These are phyloP conservation scores for Cucurbita moschata DNA, from an alignment of 306 rosid genomes.

Conservation along the genomic window DNA sequence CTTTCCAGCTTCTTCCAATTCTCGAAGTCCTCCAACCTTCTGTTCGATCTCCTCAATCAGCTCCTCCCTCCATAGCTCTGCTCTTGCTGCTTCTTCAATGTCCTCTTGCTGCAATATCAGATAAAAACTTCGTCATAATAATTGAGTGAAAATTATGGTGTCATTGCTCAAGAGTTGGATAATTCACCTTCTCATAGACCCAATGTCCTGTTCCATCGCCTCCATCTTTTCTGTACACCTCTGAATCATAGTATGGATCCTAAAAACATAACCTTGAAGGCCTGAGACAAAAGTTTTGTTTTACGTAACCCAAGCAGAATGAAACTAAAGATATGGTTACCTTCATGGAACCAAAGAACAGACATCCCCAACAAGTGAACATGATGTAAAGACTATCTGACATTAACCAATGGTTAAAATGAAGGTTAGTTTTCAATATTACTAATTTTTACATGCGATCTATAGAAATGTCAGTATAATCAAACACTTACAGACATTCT, in stretches of 20 bases:
- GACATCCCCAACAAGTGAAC: slow-evolving; percentile 88
- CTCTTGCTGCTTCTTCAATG: slow-evolving; percentile 65
- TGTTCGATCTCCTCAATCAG: slow-evolving; percentile 80
- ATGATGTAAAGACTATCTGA: slow-evolving; percentile 36
- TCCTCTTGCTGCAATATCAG: slow-evolving; percentile 51
- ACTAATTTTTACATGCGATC: neutral
- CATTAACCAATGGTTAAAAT: neutral
- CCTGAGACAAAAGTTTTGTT: neutral
- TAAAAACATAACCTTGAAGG: slow-evolving; percentile 9
- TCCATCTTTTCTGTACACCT: slow-evolving; percentile 69
- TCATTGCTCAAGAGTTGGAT: neutral
- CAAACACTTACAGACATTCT: slow-evolving; percentile 59
- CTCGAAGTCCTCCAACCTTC: slow-evolving; percentile 66
- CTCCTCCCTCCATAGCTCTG: slow-evolving; percentile 72
- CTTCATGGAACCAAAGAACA: slow-evolving; percentile 88
- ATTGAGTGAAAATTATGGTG: neutral
- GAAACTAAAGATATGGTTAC: neutral
- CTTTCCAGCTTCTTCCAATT: slow-evolving; percentile 61
- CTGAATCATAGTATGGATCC: slow-evolving; percentile 90
- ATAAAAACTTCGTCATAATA: neutral
- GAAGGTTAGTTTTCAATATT: neutral
- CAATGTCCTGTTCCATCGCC: slow-evolving; percentile 87
- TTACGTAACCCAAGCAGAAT: neutral
- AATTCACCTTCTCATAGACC: slow-evolving; percentile 69
- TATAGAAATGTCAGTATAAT: neutral